A percentile compares a stretch with the other conserved stretches of the same genome.
Conservation (phyloP, 495 filamentous ascomycete genomes). For the Xylona heveae region DNA sequence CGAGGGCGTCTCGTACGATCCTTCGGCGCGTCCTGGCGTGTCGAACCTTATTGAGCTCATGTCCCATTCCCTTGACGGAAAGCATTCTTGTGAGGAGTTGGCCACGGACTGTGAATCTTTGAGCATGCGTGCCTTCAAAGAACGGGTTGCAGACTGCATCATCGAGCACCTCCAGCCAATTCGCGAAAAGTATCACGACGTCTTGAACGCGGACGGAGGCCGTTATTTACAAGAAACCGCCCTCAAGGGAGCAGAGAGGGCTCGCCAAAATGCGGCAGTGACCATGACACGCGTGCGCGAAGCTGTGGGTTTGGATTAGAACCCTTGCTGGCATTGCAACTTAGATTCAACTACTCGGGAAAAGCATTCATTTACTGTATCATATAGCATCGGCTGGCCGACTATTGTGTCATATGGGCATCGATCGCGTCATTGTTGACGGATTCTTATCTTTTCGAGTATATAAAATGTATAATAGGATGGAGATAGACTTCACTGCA, state of each 20-base stretch:
- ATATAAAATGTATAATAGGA: too few relatives aligned
- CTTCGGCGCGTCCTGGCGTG: slow-evolving; percentile 48
- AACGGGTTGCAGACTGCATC: slow-evolving; percentile 31
- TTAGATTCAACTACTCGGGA: too few relatives aligned
- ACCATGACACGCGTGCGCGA: slow-evolving; percentile 45
- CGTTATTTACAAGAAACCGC: slow-evolving; percentile 36
- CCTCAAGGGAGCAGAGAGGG: slow-evolving; percentile 34
- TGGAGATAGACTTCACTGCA: too few relatives aligned
- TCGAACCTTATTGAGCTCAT: slow-evolving; percentile 69
- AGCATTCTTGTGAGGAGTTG: slow-evolving; percentile 28
- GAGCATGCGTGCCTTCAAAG: slow-evolving; percentile 43
- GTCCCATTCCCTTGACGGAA: slow-evolving; percentile 32
- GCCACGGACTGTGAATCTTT: slow-evolving; percentile 27
- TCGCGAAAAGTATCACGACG: slow-evolving; percentile 33
- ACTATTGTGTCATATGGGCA: too few relatives aligned
- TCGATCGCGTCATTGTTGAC: too few relatives aligned
- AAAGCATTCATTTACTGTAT: too few relatives aligned
- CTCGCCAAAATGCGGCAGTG: slow-evolving; percentile 35
- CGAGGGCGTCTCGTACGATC: slow-evolving; percentile 47
- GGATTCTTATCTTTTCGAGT: too few relatives aligned
- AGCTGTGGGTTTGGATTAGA: slow-evolving; percentile 48
- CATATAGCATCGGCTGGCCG: too few relatives aligned
- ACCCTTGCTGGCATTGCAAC: too few relatives aligned
- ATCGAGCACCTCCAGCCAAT: slow-evolving; percentile 30
- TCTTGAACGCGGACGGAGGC: slow-evolving; percentile 24